Base-by-base conservation (phyloP, 2,329 filamentous ascomycete species). In the Penicillium sclerotiorum region DNA sequence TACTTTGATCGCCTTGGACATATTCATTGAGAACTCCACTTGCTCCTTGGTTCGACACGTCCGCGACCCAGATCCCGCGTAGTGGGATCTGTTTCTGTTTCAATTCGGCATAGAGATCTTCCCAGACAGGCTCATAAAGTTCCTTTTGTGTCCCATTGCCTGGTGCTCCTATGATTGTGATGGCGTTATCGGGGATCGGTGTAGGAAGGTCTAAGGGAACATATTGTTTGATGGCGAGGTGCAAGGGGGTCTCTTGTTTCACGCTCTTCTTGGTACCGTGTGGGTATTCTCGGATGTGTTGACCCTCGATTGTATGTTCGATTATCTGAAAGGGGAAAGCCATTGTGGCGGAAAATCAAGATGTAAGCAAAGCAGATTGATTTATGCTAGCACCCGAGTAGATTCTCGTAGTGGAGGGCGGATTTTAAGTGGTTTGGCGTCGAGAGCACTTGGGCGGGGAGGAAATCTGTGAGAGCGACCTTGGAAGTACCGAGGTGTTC, bases 41-140 rank as follows among this genome's bases (percentile, higher is more conserved):
- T 60, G 80, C 77, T 20, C 89, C 90, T 73, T 95, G 89, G 65
- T 89, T 85, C 20, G 88, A 83, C 7, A 86, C 80, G 72, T 96
- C 90, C 51, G 88, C 85, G 50, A 94, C 90, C 87, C 87, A 94
- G 60, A 95, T 90, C 47, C 80, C 77, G 46, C 89, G 82, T 58
- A 95, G 85, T 3, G 79, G 77, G 56, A 92, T 79, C 21, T 80
- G 80, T 21, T 75, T 71, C 15, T 70, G 66, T 55, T 78, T 77
- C 4, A 83, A 73, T 21, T 75, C 72, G 21, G 74, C 66, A 58
- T 86, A 77, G 1, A 95, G 74, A 39, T 95, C 88, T 49, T 90
- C 87, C 87, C 89, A 95, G 0, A 95, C 73, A 0, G 91, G 87
- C 63, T 95, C 90, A 65, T 1, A 94, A 70, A 28, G 7, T 75